phyloP scores from a whole-genome alignment of 306 rosid species.

The Canavalia ensiformis region DNA sequence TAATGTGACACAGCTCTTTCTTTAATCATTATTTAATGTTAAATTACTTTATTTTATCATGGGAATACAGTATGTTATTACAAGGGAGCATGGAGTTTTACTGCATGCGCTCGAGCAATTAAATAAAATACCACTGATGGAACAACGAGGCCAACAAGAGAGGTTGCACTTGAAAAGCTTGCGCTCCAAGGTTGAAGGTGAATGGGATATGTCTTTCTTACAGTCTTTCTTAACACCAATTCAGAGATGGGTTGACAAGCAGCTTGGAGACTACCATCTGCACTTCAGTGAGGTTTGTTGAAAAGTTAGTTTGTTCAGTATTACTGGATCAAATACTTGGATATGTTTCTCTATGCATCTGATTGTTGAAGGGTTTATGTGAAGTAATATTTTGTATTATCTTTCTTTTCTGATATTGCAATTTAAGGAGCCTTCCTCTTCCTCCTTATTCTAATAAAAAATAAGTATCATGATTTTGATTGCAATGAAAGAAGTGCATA shows the following conservation, averaged over 20 bases:
- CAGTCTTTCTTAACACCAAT: slow-evolving; percentile 86
- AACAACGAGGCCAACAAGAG: slow-evolving; percentile 95
- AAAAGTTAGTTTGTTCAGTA: slow-evolving; percentile 40
- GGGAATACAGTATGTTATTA: slow-evolving; percentile 78
- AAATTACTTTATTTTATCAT: slow-evolving; percentile 39
- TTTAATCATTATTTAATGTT: slow-evolving; percentile 26
- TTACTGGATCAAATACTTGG: slow-evolving; percentile 33
- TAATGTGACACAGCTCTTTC: background rate
- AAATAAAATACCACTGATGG: slow-evolving; percentile 93
- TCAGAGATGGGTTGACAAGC: slow-evolving; percentile 89
- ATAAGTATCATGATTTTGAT: slow-evolving; percentile 4
- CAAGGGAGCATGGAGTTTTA: slow-evolving; percentile 83
- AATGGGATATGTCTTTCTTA: slow-evolving; percentile 76
- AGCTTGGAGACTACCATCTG: slow-evolving; percentile 92
- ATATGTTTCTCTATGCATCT: slow-evolving; percentile 39
- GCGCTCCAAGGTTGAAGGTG: slow-evolving; percentile 76
- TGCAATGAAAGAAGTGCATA: background rate
- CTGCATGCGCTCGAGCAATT: slow-evolving; percentile 90
- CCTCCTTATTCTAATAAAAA: slow-evolving; percentile 15
- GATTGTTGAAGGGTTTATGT: slow-evolving; percentile 37
- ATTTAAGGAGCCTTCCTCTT: slow-evolving; percentile 18
- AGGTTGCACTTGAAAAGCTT: slow-evolving; percentile 84
- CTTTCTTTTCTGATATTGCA: slow-evolving; percentile 33
- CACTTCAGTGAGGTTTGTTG: slow-evolving; percentile 85
- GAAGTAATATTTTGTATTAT: slow-evolving; percentile 29